Base-by-base conservation (phyloP, 345 rosid species). In the Lenwebbia sp. region DNA sequence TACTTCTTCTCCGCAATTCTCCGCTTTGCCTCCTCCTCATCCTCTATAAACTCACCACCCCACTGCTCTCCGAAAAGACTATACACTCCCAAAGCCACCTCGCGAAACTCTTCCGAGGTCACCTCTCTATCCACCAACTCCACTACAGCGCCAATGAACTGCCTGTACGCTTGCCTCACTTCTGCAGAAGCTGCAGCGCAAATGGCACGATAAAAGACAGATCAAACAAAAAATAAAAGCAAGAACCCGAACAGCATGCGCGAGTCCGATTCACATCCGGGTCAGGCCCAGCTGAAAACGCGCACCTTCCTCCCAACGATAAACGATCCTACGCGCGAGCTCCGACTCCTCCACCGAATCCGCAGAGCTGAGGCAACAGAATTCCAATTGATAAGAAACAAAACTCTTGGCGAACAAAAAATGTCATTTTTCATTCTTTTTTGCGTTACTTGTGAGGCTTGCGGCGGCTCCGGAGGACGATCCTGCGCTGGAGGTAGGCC, bases 241-340 rank as follows among this genome's bases (percentile, higher is more conserved):
- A 83, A 84, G n/a, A 85, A 22, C 60, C 62, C 50, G 81, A 60
- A 62, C 25, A 86, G n/a, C 58, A 25, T 23, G 37, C 62, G 58
- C 10, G 7, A 86, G 30, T 84, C 84, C 56, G 78, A 84, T 40
- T 5, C 41, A 28, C 2, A n/a, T 1, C 9, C 26, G 15, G 47
- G 26, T 10, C 47, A 22, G 22, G 53, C 9, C 74, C 25, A 23
- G 30, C 21, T 15, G 82, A 75, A 75, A n/a, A 83, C 30, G 33
- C n/a, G 49, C 85, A 96, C 99, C 98, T 94, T 93, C 96, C 87
- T 95, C 98, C 98, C 98, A 96, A 85, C 89, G 92, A 88, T 92
- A 89, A 84, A 96, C 94, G 81, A 96, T 95, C 92, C 90, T 94
- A 88, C 90, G 92, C 5, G 96, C 97, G 84, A 95, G 96, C 52